phyloP scores from a whole-genome alignment of 2,329 filamentous ascomycete species.

The Dactylella cylindrospora region DNA sequence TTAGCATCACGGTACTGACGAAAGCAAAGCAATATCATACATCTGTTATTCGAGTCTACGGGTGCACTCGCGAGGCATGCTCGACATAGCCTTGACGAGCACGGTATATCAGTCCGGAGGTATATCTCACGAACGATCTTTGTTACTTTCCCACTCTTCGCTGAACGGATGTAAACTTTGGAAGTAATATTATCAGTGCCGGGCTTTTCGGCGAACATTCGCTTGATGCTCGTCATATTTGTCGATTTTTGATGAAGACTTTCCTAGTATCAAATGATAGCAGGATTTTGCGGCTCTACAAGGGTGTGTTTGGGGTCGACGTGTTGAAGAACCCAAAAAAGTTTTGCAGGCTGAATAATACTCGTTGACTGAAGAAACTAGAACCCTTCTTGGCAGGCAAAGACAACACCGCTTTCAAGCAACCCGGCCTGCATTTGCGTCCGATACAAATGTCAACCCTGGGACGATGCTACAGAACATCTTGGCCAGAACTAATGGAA shows the following conservation, averaged over 20 bases:
- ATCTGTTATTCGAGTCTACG: conserved; percentile 73
- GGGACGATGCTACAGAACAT: background rate
- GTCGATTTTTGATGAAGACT: conserved; percentile 4
- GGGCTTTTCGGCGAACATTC: conserved; percentile 59
- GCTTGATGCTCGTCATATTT: conserved; percentile 67
- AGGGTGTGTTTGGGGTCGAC: background rate
- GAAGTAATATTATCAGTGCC: conserved; percentile 76
- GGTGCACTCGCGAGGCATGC: conserved; percentile 74
- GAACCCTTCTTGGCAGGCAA: conserved; percentile 23
- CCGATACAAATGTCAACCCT: background rate
- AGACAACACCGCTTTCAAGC: background rate
- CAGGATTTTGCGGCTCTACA: conserved; percentile 14
- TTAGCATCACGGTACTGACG: background rate
- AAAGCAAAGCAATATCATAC: conserved; percentile 55
- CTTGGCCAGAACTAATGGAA: background rate
- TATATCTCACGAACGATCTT: conserved; percentile 98
- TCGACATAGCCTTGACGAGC: conserved; percentile 85
- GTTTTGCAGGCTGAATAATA: conserved; percentile 21
- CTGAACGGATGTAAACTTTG: conserved; percentile 94
- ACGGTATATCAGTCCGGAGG: conserved; percentile 92
- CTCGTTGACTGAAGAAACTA: no score
- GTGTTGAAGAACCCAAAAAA: conserved; percentile 1
- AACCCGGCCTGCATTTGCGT: background rate
- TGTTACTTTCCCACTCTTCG: conserved; percentile 93
- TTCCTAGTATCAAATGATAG: no score